phyloP scores from a whole-genome alignment of 768 basidiomycete genomes.

The Dictyophora rubrovolvata region DNA sequence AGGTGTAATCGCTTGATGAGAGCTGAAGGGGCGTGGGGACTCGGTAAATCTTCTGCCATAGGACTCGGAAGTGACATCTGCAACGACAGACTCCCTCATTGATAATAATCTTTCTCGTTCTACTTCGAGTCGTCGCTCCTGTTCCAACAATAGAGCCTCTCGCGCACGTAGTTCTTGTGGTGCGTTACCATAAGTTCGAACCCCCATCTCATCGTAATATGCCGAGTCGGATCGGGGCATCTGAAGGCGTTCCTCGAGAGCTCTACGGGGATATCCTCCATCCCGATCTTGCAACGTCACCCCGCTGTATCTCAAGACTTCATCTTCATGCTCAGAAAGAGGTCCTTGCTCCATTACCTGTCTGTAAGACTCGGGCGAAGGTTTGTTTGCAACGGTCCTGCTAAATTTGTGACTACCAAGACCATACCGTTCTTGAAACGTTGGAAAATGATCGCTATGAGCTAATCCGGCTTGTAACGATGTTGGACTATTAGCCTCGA shows the following conservation, averaged over 20 bases:
- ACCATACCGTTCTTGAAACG: constrained; percentile 3
- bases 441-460: constrained; percentile 1
- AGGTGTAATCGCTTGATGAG: not conserved
- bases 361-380: not conserved
- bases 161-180: constrained; percentile 42
- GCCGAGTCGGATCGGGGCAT: constrained; percentile 15
- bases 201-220: constrained; percentile 20
- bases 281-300: not conserved
- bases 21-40: not conserved
- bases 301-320: not conserved
- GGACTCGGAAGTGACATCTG: constrained; percentile 15
- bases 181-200: constrained; percentile 29
- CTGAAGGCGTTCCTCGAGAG: constrained; percentile 16
- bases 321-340: not conserved
- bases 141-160: constrained; percentile 45
- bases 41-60: not conserved
- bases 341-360: not conserved
- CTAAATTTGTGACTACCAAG: not conserved
- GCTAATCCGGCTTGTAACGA: not conserved
- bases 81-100: constrained; percentile 23
- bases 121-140: constrained; percentile 45
- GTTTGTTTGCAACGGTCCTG: not conserved
- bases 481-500: constrained; percentile 23
- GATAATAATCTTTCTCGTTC: constrained; percentile 37
- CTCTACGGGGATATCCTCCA: constrained; percentile 12